phyloP scores from a whole-genome alignment of 1,139 yeast genomes.

The Saccharomyces hybrid region DNA sequence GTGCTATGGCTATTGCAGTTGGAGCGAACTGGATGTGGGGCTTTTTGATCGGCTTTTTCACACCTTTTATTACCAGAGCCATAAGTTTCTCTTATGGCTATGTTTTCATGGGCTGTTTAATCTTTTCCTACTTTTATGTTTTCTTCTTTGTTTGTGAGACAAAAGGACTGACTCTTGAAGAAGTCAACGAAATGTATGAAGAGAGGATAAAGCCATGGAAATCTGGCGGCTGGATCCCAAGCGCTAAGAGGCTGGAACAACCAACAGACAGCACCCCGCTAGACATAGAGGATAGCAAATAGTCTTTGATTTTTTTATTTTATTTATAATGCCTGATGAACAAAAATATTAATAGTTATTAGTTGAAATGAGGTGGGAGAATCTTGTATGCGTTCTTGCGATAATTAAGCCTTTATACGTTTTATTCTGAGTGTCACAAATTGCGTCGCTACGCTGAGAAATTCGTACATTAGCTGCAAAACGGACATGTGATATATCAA shows the following conservation, averaged over 20 bases:
- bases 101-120: constrained; percentile 60
- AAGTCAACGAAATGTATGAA: constrained; percentile 52
- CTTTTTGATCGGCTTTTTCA: constrained; percentile 62
- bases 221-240: constrained; percentile 26
- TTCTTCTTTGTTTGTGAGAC: constrained; percentile 61
- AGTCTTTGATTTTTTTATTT: not conserved
- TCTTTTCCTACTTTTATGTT: constrained; percentile 38
- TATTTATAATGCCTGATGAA: not conserved
- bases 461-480: not conserved
- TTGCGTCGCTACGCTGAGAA: not conserved
- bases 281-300: not conserved
- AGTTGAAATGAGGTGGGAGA: not conserved
- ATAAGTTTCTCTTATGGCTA: constrained; percentile 44
- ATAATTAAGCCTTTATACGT: not conserved
- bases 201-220: constrained; percentile 37
- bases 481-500: not conserved
- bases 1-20: constrained; percentile 64
- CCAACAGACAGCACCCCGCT: not conserved
- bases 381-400: not conserved
- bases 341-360: not conserved
- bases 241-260: constrained; percentile 23
- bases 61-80: constrained; percentile 19
- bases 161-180: constrained; percentile 58
- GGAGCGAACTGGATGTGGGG: constrained; percentile 71
- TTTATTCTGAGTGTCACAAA: not conserved